Evolutionary conservation across 148 eudicot genomes (phyloP).

Genomic region (Limonium bicolor): DNA sequence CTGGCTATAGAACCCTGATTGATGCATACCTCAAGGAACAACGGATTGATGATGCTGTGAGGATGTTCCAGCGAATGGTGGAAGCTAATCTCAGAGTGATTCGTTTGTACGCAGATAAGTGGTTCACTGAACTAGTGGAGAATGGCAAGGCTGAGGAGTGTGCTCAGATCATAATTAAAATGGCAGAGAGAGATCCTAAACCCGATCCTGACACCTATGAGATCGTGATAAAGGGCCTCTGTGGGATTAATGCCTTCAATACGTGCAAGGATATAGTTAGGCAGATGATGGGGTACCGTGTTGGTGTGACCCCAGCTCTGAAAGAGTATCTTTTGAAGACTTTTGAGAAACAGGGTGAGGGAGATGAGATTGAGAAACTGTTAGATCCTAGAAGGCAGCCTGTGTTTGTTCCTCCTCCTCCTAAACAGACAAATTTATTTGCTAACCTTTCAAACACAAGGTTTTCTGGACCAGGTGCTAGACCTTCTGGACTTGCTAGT

Average conservation of each 20-base stretch:
- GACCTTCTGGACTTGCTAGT: too few species aligned
- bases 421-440: too few species aligned
- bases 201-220: slow-evolving; percentile 65
- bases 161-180: slow-evolving; percentile 40
- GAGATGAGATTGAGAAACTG: slow-evolving; percentile 37
- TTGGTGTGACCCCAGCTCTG: slow-evolving; percentile 37
- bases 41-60: slow-evolving; percentile 44
- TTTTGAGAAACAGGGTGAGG: slow-evolving; percentile 48
- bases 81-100: slow-evolving; percentile 68
- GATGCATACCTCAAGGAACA: slow-evolving; percentile 55
- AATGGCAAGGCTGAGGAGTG: slow-evolving; percentile 44
- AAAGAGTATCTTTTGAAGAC: slow-evolving; percentile 30
- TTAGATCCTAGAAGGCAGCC: slow-evolving; percentile 27
- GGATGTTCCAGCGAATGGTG: slow-evolving; percentile 53
- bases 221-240: slow-evolving; percentile 57
- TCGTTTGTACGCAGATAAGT: slow-evolving; percentile 54
- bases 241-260: slow-evolving; percentile 28
- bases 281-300: slow-evolving; percentile 35
- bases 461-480: too few species aligned
- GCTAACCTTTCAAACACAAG: too few species aligned
- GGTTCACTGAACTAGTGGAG: slow-evolving; percentile 50
- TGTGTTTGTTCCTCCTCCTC: too few species aligned
- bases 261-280: slow-evolving; percentile 16
- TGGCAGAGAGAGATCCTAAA: slow-evolving; percentile 68
- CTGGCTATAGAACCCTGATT: slow-evolving; percentile 57